Percentiles rank a stretch among this genome's conserved stretches.
Evolutionary conservation across 75 land plant species (phyloP).

Genomic region (Pinus tabuliformis): DNA sequence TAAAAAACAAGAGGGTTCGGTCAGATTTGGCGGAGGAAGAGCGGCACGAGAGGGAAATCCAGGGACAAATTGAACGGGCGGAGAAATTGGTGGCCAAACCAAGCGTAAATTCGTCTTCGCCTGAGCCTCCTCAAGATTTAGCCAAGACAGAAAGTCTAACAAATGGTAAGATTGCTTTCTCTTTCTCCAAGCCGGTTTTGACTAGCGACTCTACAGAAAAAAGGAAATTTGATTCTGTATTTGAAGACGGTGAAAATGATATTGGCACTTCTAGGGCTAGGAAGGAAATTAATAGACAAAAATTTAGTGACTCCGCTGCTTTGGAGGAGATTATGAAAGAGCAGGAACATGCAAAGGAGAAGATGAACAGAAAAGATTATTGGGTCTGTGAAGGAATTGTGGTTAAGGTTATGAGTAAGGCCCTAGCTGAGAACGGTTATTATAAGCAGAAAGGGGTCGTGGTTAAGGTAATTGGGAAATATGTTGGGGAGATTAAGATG

Average conservation of each 20-base stretch:
- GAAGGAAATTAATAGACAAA: background rate
- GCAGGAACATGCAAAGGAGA: conserved; percentile 83
- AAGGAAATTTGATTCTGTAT: conserved; percentile 23
- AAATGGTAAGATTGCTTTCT: conserved; percentile 61
- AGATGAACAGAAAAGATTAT: conserved; percentile 83
- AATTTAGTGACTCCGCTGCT: conserved; percentile 14
- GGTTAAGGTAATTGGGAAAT: conserved; percentile 76
- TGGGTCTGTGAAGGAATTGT: conserved; percentile 87
- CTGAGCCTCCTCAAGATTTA: background rate
- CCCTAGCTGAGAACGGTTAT: conserved; percentile 77
- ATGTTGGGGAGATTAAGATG: conserved; percentile 93
- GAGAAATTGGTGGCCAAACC: conserved; percentile 15
- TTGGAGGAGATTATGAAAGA: conserved; percentile 89
- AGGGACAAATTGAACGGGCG: conserved; percentile 76
- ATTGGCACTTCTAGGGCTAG: background rate
- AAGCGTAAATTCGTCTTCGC: background rate
- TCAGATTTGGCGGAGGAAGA: conserved; percentile 83
- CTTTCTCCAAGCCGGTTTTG: conserved; percentile 11
- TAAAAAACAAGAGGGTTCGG: conserved; percentile 68
- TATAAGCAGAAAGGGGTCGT: conserved; percentile 93
- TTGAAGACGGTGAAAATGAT: conserved; percentile 21
- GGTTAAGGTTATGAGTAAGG: conserved; percentile 91
- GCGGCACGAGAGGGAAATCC: conserved; percentile 74
- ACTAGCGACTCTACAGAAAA: conserved; percentile 6
- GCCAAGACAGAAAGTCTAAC: conserved; percentile 23